phyloP scores from a whole-genome alignment of 495 filamentous ascomycete genomes.

The Thozetella sp. region DNA sequence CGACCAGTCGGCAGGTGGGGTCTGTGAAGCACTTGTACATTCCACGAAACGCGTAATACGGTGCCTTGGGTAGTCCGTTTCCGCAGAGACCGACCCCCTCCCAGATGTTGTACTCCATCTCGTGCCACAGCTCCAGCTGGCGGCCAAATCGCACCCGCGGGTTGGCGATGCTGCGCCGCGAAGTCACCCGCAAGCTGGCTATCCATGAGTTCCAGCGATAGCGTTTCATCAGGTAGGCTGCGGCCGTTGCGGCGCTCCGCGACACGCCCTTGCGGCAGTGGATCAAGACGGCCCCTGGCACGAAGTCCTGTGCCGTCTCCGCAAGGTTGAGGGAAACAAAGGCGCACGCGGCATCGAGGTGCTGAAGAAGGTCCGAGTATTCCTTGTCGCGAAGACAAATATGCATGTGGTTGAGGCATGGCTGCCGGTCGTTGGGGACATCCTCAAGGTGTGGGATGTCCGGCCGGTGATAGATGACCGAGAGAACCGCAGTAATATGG shows the following conservation, averaged over 20 bases:
- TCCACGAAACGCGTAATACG: not conserved
- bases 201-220: not conserved
- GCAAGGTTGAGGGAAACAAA: not conserved
- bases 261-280: slow-evolving; percentile 1
- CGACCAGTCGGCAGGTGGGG: not conserved
- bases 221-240: not conserved
- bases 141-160: not conserved
- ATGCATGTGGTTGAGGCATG: not conserved
- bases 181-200: not conserved
- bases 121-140: not conserved
- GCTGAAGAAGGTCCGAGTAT: not conserved
- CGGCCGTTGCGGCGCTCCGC: not conserved
- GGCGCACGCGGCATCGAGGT: not conserved
- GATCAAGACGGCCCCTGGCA: not conserved
- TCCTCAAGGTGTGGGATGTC: not conserved
- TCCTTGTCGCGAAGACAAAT: not conserved
- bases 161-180: not conserved
- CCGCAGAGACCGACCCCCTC: not conserved
- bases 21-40: not conserved
- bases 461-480: not conserved
- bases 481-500: not conserved
- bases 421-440: not conserved
- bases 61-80: not conserved
- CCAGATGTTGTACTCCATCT: not conserved
- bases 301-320: not conserved